Base-by-base conservation (phyloP, 2,329 filamentous ascomycete genomes). In the Alternaria sp. region DNA sequence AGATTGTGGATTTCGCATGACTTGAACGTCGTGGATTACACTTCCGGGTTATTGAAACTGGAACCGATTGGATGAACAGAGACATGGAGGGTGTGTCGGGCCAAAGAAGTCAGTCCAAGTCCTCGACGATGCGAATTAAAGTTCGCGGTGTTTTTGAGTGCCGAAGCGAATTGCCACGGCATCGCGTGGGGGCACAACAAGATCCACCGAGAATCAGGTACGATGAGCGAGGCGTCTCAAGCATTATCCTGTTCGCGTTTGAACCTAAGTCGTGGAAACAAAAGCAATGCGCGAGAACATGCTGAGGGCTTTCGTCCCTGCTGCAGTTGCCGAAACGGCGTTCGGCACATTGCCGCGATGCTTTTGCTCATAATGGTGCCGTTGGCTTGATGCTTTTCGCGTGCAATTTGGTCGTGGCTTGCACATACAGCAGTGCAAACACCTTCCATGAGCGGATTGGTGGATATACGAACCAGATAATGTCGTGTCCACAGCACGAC, bases 141-240 rank as follows among this genome's bases (percentile, higher is more conserved):
- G 36, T 44, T 51, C 30, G 58, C 44, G 50, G 43, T 40, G 36
- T 51, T 68, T 60, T 64, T 51, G 64, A 62, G 55, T 68, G 45
- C 45, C 21, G 51, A 62, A 59, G 58, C 52, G 55, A 62, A 47
- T 66, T 57, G 72, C 67, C 64, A 60, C 64, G 55, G 61, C 36
- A 59, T 63, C 58, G 72, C 74, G 75, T 77, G 76, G 75, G 76
- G 75, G 68, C 66, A 52, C 30, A 46, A 54, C 52, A 26, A 59
- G 67, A 66, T 72, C 65, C 68, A 69, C 64, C 61, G 68, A 66
- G 54, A 63, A 71, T 75, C 75, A 79, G 75, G 76, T 71, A 79
- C 77, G 65, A 59, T 64, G 65, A 62, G 63, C 64, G 61, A 65
- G 65, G 68, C 62, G 69, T 66, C 61, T 64, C 66, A 74, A 65